Evolutionary conservation across 2,329 filamentous ascomycete species (phyloP), one percentile per base, ranked within the genome.

Genomic region (Huntiella decipiens): DNA sequence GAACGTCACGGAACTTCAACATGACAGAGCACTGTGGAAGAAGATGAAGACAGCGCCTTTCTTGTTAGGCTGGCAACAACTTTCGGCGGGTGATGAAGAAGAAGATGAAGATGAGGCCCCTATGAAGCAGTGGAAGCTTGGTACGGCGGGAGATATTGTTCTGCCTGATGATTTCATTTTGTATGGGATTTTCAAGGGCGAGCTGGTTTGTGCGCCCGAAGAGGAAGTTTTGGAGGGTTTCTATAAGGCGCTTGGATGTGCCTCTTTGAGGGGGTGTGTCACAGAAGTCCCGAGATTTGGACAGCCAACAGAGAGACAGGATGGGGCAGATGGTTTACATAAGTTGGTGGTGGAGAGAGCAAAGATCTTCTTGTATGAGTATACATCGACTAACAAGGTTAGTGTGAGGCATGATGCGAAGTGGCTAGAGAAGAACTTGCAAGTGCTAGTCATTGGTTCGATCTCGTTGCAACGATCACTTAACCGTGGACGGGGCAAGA

Each of bases 111-210:
- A 82, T 47, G 67, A 76, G 53, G 63, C 73, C 49, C 66, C 76
- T 22, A 74, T 87, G 55, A 80, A 77, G 52, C 80, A 87, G 52
- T 95, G 81, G 61, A 79, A 82, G 52, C 71, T 98, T 34, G 79
- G 79, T 1, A 66, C 73, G 32, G 79, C 87, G 1, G 67, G 64
- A 43, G 68, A 82, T 45, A 81, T 91, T 54, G 78, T 91, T 37
- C 72, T 93, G 46, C 66, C 87, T 8, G 85, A 94, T 57, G 88
- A 96, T 55, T 87, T 91, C 54, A 82, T 84, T 54, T 86, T 82
- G 55, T 94, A 88, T 58, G 79, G 80, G 32, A 67, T 91, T 1
- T 98, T 98, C 67, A 88, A 87, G 56, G 75, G 85, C 44, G 74
- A 77, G 51, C 68, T 98, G 28, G 70, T 93, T 22, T 86, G 82